These are phyloP conservation scores for Xylaria curta DNA, from an alignment of 495 filamentous ascomycete genomes.

Conservation along the genomic window DNA sequence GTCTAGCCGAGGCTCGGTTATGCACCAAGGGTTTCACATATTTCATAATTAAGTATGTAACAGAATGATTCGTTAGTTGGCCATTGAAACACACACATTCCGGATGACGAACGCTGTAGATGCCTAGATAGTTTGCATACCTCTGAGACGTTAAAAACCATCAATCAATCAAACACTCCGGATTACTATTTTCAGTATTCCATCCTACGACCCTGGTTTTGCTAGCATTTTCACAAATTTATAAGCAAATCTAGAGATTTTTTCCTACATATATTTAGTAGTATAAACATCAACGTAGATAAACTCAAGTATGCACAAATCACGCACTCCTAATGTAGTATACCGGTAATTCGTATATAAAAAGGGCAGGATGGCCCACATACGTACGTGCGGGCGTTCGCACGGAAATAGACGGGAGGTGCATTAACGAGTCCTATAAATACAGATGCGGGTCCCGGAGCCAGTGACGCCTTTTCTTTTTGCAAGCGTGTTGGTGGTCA, in stretches of 20 bases:
- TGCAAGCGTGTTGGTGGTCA: conserved; percentile 10
- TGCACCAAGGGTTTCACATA: background rate
- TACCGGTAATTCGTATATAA: background rate
- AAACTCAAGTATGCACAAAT: too few species aligned
- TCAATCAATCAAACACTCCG: too few species aligned
- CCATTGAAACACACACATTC: too few species aligned
- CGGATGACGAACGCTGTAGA: too few species aligned
- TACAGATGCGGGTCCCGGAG: background rate
- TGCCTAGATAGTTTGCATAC: too few species aligned
- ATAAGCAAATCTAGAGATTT: background rate
- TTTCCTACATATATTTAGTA: too few species aligned
- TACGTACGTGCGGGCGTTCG: background rate
- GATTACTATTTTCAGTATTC: background rate
- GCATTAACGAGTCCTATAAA: background rate
- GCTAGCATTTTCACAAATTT: background rate
- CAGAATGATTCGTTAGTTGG: too few species aligned
- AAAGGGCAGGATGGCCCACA: background rate
- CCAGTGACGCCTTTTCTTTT: background rate
- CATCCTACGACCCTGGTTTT: background rate
- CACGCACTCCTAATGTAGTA: background rate
- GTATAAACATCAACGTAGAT: too few species aligned
- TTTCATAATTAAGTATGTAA: background rate
- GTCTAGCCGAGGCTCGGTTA: background rate
- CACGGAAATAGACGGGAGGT: background rate
- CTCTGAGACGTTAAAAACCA: too few species aligned